Conservation (phyloP, 805 yeast species). For the Wickerhamiella shivajii region DNA sequence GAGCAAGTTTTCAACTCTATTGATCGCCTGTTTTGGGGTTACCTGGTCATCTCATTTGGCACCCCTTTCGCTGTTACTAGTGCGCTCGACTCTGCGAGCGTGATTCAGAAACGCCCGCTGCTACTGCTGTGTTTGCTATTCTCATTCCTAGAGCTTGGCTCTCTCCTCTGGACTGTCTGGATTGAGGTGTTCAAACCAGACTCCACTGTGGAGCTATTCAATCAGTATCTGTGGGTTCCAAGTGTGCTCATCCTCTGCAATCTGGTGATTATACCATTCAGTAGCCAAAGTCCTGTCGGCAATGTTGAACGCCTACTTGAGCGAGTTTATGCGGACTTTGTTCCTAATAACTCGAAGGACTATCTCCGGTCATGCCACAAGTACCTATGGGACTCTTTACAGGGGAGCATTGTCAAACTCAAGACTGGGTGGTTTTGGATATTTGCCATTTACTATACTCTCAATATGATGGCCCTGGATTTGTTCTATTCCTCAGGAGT, state of each 20-base stretch:
- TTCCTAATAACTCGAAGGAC: not conserved
- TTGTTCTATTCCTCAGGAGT: constrained; percentile 6
- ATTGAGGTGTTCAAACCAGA: constrained; percentile 3
- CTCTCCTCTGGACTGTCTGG: constrained; percentile 5
- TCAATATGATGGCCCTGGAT: constrained; percentile 1
- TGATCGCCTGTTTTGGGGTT: constrained; percentile 14
- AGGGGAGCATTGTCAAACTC: too few species aligned
- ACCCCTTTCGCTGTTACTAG: constrained; percentile 13
- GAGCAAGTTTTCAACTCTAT: constrained; percentile 10
- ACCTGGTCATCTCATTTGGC: constrained; percentile 12
- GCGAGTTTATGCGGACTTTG: not conserved
- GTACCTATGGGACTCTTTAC: constrained; percentile 3
- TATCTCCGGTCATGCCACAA: not conserved
- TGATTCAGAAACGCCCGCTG: constrained; percentile 4
- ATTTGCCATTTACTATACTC: not conserved
- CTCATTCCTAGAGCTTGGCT: constrained; percentile 8
- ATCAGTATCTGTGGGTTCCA: constrained; percentile 7
- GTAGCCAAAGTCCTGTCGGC: constrained; percentile 7
- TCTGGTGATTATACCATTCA: constrained; percentile 4
- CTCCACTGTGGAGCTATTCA: constrained; percentile 3
- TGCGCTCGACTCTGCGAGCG: constrained; percentile 6
- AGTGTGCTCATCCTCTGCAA: not conserved
- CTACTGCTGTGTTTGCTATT: constrained; percentile 3
- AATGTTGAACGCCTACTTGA: constrained; percentile 7
- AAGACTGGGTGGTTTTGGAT: constrained; percentile 7